Percentiles rank a stretch among this genome's conserved stretches.
Conservation (phyloP, 768 basidiomycete species). For the Pleurotus platypus region DNA sequence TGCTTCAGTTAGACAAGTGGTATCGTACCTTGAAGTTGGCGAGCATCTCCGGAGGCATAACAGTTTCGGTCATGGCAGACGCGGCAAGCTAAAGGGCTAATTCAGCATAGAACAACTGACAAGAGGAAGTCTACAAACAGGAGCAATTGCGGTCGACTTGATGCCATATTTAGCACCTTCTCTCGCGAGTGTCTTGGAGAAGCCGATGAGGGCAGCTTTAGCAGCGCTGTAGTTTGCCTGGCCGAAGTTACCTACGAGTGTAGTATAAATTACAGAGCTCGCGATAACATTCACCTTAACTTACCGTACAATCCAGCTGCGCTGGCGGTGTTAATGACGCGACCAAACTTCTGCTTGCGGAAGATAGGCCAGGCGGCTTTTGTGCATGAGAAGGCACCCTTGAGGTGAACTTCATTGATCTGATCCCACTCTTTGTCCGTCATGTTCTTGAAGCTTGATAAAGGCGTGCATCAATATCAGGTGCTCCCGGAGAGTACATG, state of each 20-base stretch:
- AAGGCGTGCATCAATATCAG: not conserved
- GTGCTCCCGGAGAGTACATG: not conserved
- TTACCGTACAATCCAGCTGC: slow-evolving; percentile 90
- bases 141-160: slow-evolving; percentile 82
- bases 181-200: slow-evolving; percentile 90
- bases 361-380: slow-evolving; percentile 97
- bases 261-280: not conserved
- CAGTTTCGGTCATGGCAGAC: slow-evolving; percentile 91
- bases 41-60: slow-evolving; percentile 93
- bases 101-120: not conserved
- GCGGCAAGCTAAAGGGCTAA: slow-evolving; percentile 70
- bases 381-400: slow-evolving; percentile 88
- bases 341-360: slow-evolving; percentile 91
- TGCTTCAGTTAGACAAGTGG: too few relatives aligned
- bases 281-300: slow-evolving; percentile 13
- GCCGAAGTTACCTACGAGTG: slow-evolving; percentile 80
- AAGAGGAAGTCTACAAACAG: slow-evolving; percentile 46
- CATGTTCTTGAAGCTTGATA: slow-evolving; percentile 90
- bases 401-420: slow-evolving; percentile 85
- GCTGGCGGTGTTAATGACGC: slow-evolving; percentile 89
- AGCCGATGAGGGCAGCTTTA: slow-evolving; percentile 92
- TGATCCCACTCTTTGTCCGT: slow-evolving; percentile 92
- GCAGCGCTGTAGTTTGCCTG: slow-evolving; percentile 98
- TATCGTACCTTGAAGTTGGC: slow-evolving; percentile 70
- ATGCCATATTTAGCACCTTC: slow-evolving; percentile 95